Evolutionary conservation across 805 yeast genomes (phyloP), one percentile per base, ranked within the genome.

Genomic region (Diddensiella transvaalensis): DNA sequence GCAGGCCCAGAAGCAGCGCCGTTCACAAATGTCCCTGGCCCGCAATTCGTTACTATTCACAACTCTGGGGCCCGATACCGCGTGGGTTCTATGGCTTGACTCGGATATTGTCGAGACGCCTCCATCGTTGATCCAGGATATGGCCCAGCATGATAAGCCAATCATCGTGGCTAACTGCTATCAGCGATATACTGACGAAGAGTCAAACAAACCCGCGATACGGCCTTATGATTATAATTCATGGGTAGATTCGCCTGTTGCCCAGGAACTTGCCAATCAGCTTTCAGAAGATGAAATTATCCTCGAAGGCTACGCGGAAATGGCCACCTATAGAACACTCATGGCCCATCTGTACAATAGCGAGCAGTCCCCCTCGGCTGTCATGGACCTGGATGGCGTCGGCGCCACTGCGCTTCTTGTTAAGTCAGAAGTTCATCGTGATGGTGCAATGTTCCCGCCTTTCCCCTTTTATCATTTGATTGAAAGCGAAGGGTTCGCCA

Each of bases 371-470:
- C 51, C 32, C 10, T 73, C 76, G 55, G 76, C 82, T 2, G 91
- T 83, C 62, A 84, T 93, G 86, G 79, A 78, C 40, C 75, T 93
- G 51, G 98, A 93, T 66, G 99, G 99, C 65, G 98, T 93, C 49
- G 99, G 99, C 46, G 98, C 97, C 54, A 96, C 97, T 19, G 95
- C 97, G 38, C 82, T 95, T 26, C 66, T 93, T 69, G 99, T 93
- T 24, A 88, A 91, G 64, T 96, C 97, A 8, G 97, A 90, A 58
- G 99, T 93, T 46, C 99, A 93, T 69, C 78, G 99, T 65, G 99
- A 93, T 67, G 99, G 99, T 44, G 98, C 98, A 47, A 91, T 93
- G 97, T 93, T 93, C 79, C 99, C 99, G 15, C 87, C 95, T 43
- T 93, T 93, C 79, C 93, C 99, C 51, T 93, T 93, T 74, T 90